A percentile compares a stretch with the other conserved stretches of the same genome.
phyloP scores from a whole-genome alignment of 345 rosid species.

The Syzygium oleosum region DNA sequence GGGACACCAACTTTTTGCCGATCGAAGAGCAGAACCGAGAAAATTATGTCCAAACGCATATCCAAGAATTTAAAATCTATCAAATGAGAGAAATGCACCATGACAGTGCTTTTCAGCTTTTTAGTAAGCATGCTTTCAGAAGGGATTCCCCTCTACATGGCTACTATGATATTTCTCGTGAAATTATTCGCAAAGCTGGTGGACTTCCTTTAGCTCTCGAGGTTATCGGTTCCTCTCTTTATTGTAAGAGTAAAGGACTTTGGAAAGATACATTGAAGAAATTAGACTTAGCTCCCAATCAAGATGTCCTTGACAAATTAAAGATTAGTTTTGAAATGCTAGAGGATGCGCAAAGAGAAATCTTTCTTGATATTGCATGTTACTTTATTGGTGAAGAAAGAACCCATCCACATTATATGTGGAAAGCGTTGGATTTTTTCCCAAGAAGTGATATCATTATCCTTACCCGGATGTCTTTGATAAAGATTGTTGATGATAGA shows the following conservation, averaged over 20 bases:
- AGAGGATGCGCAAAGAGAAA: background rate
- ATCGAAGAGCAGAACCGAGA: background rate
- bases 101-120: background rate
- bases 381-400: background rate
- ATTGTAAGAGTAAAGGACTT: background rate
- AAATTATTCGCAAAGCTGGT: background rate
- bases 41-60: background rate
- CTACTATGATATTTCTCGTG: background rate
- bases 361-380: background rate
- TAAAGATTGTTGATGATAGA: background rate
- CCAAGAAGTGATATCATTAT: no score
- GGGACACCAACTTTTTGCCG: background rate
- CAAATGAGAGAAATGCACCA: background rate
- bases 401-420: background rate
- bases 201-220: background rate
- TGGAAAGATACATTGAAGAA: background rate
- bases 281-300: background rate
- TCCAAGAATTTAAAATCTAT: background rate
- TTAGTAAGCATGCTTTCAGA: background rate
- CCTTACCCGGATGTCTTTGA: background rate
- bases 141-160: background rate
- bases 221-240: background rate
- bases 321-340: background rate
- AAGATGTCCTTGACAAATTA: background rate
- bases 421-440: no score